Base-by-base conservation (phyloP, 768 basidiomycete genomes). In the Pleurotus salmoneostramineus region DNA sequence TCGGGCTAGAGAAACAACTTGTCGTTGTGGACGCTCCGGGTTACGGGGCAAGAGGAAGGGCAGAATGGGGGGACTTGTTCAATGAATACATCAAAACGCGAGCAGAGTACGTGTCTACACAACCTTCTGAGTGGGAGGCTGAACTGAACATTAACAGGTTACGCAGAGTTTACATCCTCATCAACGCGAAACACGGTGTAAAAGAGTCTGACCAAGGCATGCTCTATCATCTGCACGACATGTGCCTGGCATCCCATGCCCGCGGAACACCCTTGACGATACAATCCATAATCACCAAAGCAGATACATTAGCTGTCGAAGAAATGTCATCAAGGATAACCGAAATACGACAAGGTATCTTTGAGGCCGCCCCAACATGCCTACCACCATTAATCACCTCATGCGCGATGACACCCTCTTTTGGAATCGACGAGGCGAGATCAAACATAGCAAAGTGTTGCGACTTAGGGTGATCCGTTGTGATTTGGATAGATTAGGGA, bases 11-110 rank as follows among this genome's bases (percentile, higher is more conserved):
- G 27, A 83, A 84, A 34, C 77, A 82, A 40, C 73, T 89, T 35
- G 66, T 91, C 17, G 71, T 93, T 3, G 90, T 93, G 7, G 91
- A 93, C 64, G 80, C 90, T 10, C 91, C 91, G 2, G 91, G 91
- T 12, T 93, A 93, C 66, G 91, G 91, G 49, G 71, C 77, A 6
- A 77, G 88, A 56, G 90, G 91, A 10, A 79, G 88, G 44, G 77
- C 78, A 35, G 88, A 90, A 69, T 93, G 90, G 90, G 90, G 91
- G 1, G 67, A 72, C 31, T 62, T 89, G 3, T 91, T 92, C 67
- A 76, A 88, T 55, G 70, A 80, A 43, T 93, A 91, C 64, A 60
- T 90, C 11, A 66, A 76, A 55, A 81, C 72, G 40, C 83, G 90
- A 14, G 21, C 15, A 31, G 52, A 55, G 52, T 55, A 43, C 6